Evolutionary conservation across 306 rosid species (phyloP).

Genomic region (Potentilla sterilis): DNA sequence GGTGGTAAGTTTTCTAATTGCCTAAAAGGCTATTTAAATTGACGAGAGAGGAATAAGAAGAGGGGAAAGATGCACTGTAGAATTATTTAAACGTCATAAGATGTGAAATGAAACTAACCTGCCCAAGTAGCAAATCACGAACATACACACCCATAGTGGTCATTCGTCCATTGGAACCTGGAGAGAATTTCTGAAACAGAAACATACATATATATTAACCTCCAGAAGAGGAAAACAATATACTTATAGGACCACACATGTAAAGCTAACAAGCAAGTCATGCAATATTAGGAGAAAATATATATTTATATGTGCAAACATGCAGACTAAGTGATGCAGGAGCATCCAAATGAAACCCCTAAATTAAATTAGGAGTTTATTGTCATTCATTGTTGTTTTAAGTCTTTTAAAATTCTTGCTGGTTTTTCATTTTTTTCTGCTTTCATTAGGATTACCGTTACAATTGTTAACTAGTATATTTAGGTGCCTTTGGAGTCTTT

Average conservation of each 20-base stretch:
- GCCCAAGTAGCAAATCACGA: slow-evolving; percentile 99
- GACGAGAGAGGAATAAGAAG: too few species aligned
- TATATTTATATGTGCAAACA: not conserved
- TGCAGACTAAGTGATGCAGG: too few species aligned
- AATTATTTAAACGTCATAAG: not conserved
- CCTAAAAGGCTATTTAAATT: not conserved
- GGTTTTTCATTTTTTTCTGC: too few species aligned
- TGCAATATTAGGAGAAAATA: not conserved
- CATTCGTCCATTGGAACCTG: slow-evolving; percentile 93
- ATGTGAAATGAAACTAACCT: slow-evolving; percentile 48
- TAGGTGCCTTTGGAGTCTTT: too few species aligned
- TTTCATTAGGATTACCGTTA: too few species aligned
- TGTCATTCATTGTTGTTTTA: too few species aligned
- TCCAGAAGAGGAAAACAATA: not conserved
- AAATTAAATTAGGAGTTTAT: too few species aligned
- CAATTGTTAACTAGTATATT: too few species aligned
- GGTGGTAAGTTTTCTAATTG: not conserved
- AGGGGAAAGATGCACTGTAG: not conserved
- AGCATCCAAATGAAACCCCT: too few species aligned
- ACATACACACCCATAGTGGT: slow-evolving; percentile 91
- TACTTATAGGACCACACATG: slow-evolving; percentile 18
- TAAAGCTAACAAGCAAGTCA: not conserved
- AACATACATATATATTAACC: not conserved
- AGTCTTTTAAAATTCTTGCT: too few species aligned
- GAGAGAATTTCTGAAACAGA: slow-evolving; percentile 85